phyloP scores from a whole-genome alignment of 257 asterid species.

The Penstemon newberryi region DNA sequence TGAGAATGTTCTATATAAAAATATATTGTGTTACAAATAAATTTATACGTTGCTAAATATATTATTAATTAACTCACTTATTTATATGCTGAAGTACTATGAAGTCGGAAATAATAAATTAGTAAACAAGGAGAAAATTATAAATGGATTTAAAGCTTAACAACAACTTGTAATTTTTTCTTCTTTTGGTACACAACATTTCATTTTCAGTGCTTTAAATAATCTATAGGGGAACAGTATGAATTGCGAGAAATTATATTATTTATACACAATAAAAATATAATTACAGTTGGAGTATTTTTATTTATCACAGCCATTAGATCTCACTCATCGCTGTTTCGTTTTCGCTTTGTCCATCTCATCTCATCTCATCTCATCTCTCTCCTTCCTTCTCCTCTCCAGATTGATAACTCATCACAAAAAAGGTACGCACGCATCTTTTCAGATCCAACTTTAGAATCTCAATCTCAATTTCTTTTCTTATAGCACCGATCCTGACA shows the following conservation, averaged over 20 bases:
- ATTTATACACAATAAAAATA: background rate
- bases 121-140: too few relatives aligned
- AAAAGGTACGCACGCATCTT: conserved; percentile 34
- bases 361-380: background rate
- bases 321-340: background rate
- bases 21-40: too few relatives aligned
- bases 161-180: too few relatives aligned
- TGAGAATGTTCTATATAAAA: too few relatives aligned
- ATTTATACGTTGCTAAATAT: too few relatives aligned
- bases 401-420: conserved; percentile 19
- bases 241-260: background rate
- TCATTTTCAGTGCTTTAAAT: background rate
- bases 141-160: too few relatives aligned
- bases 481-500: too few relatives aligned
- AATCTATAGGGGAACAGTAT: too few relatives aligned
- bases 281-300: background rate
- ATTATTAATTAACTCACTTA: too few relatives aligned
- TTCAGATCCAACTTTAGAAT: conserved; percentile 37
- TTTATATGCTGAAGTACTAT: too few relatives aligned
- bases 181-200: background rate
- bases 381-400: conserved; percentile 29
- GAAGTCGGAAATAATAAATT: too few relatives aligned
- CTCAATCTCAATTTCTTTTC: conserved; percentile 1
- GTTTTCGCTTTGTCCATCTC: too few relatives aligned
- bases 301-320: background rate